Percentiles rank a stretch among this genome's conserved stretches.
Evolutionary conservation across 805 yeast species (phyloP).

Genomic region (Suhomyces emberorum): DNA sequence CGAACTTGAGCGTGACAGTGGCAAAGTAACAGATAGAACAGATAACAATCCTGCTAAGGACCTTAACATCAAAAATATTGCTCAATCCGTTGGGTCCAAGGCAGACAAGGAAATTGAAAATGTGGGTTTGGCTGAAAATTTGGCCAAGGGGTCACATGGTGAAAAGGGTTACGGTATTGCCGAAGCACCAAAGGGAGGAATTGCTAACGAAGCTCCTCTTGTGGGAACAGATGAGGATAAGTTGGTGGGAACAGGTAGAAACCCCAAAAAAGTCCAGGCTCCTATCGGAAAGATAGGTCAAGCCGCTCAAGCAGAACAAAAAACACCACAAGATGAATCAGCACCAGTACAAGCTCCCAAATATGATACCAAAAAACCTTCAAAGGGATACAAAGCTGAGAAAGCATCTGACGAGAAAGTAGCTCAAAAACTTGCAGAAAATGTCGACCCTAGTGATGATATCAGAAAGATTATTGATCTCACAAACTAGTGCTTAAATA

Average conservation of each 20-base stretch:
- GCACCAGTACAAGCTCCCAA: constrained; percentile 2
- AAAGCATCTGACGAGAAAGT: constrained; percentile 4
- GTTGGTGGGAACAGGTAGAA: constrained; percentile 20
- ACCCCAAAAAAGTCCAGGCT: constrained; percentile 1
- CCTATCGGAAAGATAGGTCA: neutral
- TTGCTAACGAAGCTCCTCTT: constrained; percentile 43
- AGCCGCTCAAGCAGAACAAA: neutral
- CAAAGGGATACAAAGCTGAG: constrained; percentile 13
- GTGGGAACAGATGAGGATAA: constrained; percentile 40
- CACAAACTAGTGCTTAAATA: neutral
- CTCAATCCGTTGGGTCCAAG: constrained; percentile 24
- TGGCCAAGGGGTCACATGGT: constrained; percentile 38
- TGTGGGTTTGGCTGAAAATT: constrained; percentile 35
- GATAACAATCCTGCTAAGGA: constrained; percentile 1
- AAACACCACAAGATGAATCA: neutral
- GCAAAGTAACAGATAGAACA: constrained; percentile 1
- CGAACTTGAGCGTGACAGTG: constrained; percentile 15
- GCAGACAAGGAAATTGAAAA: constrained; percentile 34
- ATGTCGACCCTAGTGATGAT: neutral
- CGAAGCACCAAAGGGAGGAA: constrained; percentile 47
- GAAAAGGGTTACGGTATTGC: constrained; percentile 37
- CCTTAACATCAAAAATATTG: constrained; percentile 24
- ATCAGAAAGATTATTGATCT: constrained; percentile 2
- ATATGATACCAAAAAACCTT: neutral
- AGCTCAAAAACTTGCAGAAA: neutral